phyloP scores from a whole-genome alignment of 352 stramenopile species.

The Globisporangium heterothallicum region DNA sequence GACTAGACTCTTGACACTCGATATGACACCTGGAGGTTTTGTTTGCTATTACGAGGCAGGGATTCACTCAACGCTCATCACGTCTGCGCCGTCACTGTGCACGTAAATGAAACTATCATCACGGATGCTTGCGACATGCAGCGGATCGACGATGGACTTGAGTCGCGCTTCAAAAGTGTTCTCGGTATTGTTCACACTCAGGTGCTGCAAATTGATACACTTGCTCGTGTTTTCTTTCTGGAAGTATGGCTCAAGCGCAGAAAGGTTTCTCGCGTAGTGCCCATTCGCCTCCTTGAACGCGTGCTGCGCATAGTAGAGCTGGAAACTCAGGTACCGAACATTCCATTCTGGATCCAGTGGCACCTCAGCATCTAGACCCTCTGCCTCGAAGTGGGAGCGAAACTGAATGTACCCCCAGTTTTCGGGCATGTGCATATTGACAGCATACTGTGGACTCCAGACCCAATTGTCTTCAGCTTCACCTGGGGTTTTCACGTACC shows the following conservation, averaged over 20 bases:
- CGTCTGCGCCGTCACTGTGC: background rate
- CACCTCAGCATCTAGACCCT: slow-evolving; percentile 11
- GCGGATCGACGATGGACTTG: background rate
- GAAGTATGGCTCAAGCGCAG: slow-evolving; percentile 32
- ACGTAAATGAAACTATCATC: slow-evolving; percentile 13
- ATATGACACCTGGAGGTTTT: no score
- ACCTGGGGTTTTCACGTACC: slow-evolving; percentile 47
- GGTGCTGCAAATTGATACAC: slow-evolving; percentile 19
- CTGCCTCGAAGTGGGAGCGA: slow-evolving; percentile 11
- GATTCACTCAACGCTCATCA: slow-evolving; percentile 6
- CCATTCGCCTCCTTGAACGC: slow-evolving; percentile 23
- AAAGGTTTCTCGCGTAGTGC: slow-evolving; percentile 24
- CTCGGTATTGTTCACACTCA: slow-evolving; percentile 9
- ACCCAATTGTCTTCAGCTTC: slow-evolving; percentile 81
- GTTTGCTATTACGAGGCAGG: background rate
- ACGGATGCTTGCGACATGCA: slow-evolving; percentile 6
- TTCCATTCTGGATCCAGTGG: slow-evolving; percentile 39
- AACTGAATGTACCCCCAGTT: slow-evolving; percentile 89
- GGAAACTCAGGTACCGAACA: slow-evolving; percentile 46
- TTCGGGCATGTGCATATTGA: slow-evolving; percentile 88
- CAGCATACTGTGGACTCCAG: slow-evolving; percentile 78
- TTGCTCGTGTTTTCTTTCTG: slow-evolving; percentile 13
- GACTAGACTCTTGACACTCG: no score
- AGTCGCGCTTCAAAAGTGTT: slow-evolving; percentile 1
- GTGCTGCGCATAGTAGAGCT: slow-evolving; percentile 67